phyloP scores from a whole-genome alignment of 768 basidiomycete species.

The Naganishia antarctica region DNA sequence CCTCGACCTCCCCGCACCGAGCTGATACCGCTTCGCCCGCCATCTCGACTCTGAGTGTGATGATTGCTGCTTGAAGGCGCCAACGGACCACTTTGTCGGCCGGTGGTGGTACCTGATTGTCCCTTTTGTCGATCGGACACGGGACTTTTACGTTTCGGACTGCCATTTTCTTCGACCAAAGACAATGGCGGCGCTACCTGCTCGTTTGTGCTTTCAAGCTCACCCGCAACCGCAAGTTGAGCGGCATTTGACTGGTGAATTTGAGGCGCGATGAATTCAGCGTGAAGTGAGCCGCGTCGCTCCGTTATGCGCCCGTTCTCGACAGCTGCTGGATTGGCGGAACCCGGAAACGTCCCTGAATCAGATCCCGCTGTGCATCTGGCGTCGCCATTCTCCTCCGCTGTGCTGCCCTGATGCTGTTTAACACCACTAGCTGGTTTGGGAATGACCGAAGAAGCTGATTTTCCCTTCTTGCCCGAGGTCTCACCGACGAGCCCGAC shows the following conservation, averaged over 20 bases:
- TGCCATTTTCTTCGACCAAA: neutral
- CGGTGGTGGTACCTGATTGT: neutral
- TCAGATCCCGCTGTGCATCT: no score
- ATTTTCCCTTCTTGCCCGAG: slow-evolving; percentile 15
- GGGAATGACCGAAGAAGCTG: neutral
- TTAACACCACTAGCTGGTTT: neutral
- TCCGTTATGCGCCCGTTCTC: no score
- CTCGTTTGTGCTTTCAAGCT: neutral
- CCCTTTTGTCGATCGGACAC: slow-evolving; percentile 1
- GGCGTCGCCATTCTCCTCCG: neutral
- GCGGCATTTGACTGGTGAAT: no score
- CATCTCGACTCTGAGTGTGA: neutral
- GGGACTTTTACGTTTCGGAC: slow-evolving; percentile 6
- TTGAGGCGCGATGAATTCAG: no score
- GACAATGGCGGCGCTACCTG: neutral
- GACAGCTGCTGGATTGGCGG: no score
- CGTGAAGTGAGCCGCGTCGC: no score
- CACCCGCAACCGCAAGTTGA: neutral
- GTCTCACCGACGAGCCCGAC: neutral
- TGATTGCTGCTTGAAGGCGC: neutral
- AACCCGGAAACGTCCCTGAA: no score
- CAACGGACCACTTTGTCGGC: neutral
- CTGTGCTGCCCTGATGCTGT: neutral
- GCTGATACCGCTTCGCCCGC: neutral
- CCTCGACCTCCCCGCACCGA: slow-evolving; percentile 4